phyloP scores from a whole-genome alignment of 768 basidiomycete species.

The Xerocomellus amylosporus region DNA sequence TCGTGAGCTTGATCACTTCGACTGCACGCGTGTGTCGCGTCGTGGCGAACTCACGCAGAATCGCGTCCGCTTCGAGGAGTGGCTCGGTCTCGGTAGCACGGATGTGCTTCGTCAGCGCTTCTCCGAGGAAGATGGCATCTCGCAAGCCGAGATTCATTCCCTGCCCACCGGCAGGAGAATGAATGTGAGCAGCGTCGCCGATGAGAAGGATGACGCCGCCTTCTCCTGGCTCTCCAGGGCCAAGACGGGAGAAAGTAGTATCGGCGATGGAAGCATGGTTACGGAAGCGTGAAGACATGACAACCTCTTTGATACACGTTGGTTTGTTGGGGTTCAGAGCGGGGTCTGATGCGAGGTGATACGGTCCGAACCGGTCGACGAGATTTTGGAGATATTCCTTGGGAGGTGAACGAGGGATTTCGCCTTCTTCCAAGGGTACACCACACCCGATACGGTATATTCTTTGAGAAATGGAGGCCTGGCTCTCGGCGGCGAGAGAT shows the following conservation, averaged over 20 bases:
- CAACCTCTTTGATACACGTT: slow-evolving; percentile 33
- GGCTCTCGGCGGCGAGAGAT: slow-evolving; percentile 10
- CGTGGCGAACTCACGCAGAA: slow-evolving; percentile 36
- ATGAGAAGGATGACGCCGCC: slow-evolving; percentile 30
- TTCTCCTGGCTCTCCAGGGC: not conserved
- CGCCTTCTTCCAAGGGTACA: slow-evolving; percentile 35
- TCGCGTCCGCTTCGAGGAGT: slow-evolving; percentile 24
- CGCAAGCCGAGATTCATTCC: slow-evolving; percentile 61
- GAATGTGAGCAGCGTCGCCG: slow-evolving; percentile 53
- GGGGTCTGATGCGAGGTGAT: slow-evolving; percentile 33
- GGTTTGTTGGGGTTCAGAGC: slow-evolving; percentile 32
- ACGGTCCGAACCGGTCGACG: slow-evolving; percentile 41
- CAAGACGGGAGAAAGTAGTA: slow-evolving; percentile 34
- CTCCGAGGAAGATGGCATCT: slow-evolving; percentile 47
- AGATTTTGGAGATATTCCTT: slow-evolving; percentile 43
- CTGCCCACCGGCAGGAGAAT: slow-evolving; percentile 54
- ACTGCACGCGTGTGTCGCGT: slow-evolving; percentile 28
- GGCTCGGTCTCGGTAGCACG: slow-evolving; percentile 8
- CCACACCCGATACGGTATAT: slow-evolving; percentile 43
- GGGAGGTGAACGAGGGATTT: slow-evolving; percentile 37
- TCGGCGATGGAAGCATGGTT: slow-evolving; percentile 44
- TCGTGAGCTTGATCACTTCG: slow-evolving; percentile 40
- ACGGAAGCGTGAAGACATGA: slow-evolving; percentile 50
- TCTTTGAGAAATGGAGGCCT: slow-evolving; percentile 2
- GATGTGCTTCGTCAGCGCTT: slow-evolving; percentile 40